Evolutionary conservation across 768 basidiomycete genomes (phyloP).

Genomic region (Arthromyces matolae): DNA sequence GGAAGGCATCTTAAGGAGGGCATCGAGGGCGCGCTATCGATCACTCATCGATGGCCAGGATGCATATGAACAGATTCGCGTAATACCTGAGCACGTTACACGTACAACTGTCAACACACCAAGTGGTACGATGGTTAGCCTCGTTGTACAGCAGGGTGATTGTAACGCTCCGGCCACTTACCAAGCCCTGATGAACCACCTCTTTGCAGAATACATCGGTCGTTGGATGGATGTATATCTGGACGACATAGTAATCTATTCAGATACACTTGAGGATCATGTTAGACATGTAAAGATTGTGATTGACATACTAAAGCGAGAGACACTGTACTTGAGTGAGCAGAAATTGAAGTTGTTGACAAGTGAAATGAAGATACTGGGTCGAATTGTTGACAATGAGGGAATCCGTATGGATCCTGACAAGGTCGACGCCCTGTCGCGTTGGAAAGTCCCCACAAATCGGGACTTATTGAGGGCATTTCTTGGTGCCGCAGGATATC

Average conservation of each 20-base stretch:
- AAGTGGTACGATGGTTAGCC: slow-evolving; percentile 8
- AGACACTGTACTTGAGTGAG: slow-evolving; percentile 32
- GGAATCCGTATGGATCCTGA: slow-evolving; percentile 28
- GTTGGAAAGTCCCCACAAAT: too few species aligned
- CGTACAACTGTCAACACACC: slow-evolving; percentile 3
- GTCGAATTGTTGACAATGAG: slow-evolving; percentile 21
- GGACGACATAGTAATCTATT: slow-evolving; percentile 10
- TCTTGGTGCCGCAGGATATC: too few species aligned
- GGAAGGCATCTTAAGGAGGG: not conserved
- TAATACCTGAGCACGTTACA: slow-evolving; percentile 4
- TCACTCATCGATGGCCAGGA: too few species aligned
- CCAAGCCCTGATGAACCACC: slow-evolving; percentile 5
- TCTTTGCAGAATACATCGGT: slow-evolving; percentile 1
- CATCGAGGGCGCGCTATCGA: not conserved
- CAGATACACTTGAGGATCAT: slow-evolving; percentile 4
- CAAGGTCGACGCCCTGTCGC: too few species aligned
- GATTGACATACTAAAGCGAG: slow-evolving; percentile 19
- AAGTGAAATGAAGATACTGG: slow-evolving; percentile 22
- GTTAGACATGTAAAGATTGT: slow-evolving; percentile 6
- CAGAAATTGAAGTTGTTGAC: slow-evolving; percentile 26
- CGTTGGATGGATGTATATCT: slow-evolving; percentile 6
- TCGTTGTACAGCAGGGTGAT: not conserved
- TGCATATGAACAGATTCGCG: too few species aligned
- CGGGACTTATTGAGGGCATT: too few species aligned
- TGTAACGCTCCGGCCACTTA: not conserved